phyloP scores from a whole-genome alignment of 495 filamentous ascomycete genomes.

The Lasiosphaeris hirsuta region DNA sequence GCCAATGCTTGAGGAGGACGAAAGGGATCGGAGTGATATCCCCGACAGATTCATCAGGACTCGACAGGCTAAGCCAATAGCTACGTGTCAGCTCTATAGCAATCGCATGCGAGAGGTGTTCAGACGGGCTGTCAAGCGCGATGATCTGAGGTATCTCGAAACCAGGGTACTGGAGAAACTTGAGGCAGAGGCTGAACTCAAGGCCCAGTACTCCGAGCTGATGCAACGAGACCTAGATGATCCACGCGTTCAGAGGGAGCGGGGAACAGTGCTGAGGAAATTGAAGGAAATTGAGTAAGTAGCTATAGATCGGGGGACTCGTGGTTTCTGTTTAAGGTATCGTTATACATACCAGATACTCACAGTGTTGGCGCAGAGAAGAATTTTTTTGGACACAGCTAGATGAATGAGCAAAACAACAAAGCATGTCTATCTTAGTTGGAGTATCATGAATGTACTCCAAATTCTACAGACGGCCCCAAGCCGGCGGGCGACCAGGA shows the following conservation, averaged over 20 bases:
- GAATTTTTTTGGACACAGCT: no score
- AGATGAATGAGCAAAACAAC: no score
- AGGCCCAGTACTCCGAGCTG: slow-evolving; percentile 28
- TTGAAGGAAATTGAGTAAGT: slow-evolving; percentile 22
- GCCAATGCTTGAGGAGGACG: slow-evolving; percentile 51
- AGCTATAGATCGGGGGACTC: neutral
- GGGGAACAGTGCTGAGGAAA: slow-evolving; percentile 13
- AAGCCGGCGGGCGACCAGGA: no score
- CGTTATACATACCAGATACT: no score
- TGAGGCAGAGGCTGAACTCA: slow-evolving; percentile 33
- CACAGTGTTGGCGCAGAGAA: no score
- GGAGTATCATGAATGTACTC: no score
- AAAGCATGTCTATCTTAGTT: no score
- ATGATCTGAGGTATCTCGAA: slow-evolving; percentile 56
- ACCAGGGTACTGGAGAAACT: slow-evolving; percentile 45
- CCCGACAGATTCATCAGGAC: slow-evolving; percentile 56
- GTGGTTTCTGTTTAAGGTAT: neutral
- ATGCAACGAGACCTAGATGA: slow-evolving; percentile 42
- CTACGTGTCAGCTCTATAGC: slow-evolving; percentile 72
- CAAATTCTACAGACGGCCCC: no score
- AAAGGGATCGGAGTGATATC: slow-evolving; percentile 40
- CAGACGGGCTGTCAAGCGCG: slow-evolving; percentile 51
- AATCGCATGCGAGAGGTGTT: slow-evolving; percentile 68
- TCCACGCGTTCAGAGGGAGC: slow-evolving; percentile 46
- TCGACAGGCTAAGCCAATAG: slow-evolving; percentile 45